phyloP scores from a whole-genome alignment of 257 asterid species.

The Petunia secreta region DNA sequence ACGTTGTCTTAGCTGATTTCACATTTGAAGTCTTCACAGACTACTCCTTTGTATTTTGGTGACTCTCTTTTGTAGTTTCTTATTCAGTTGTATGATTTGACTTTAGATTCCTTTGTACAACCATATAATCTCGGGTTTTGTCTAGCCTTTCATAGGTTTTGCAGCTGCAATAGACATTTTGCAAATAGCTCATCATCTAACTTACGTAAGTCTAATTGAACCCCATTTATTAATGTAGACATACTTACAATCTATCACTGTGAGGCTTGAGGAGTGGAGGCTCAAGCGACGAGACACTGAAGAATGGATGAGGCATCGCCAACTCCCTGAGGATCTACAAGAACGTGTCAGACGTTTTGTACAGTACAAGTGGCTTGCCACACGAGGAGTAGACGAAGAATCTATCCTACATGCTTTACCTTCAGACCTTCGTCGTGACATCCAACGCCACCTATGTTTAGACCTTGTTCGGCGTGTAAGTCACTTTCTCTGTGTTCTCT shows the following conservation, averaged over 20 bases:
- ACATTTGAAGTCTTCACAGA: slow-evolving; percentile 13
- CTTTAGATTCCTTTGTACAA: neutral
- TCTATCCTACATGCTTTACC: slow-evolving; percentile 70
- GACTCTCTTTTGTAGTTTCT: neutral
- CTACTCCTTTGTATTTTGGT: slow-evolving; percentile 5
- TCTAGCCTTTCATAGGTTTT: neutral
- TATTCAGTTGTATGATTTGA: neutral
- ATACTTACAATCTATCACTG: slow-evolving; percentile 81
- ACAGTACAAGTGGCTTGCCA: slow-evolving; percentile 85
- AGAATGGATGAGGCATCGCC: slow-evolving; percentile 95
- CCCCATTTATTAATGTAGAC: slow-evolving; percentile 47
- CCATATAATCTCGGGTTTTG: neutral
- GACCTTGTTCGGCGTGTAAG: slow-evolving; percentile 90
- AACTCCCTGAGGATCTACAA: slow-evolving; percentile 66
- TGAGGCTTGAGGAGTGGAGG: slow-evolving; percentile 97
- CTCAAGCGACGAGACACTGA: slow-evolving; percentile 84
- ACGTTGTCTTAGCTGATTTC: neutral
- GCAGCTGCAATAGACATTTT: neutral
- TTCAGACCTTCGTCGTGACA: slow-evolving; percentile 81
- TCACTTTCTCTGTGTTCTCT: slow-evolving; percentile 4
- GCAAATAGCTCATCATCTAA: neutral
- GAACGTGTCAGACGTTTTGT: slow-evolving; percentile 72
- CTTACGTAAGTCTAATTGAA: slow-evolving; percentile 22
- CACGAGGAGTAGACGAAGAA: slow-evolving; percentile 88
- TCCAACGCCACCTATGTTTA: slow-evolving; percentile 81